Base-by-base conservation (phyloP, 1,284 basidiomycete species). In the Cutaneotrichosporon sp. region DNA sequence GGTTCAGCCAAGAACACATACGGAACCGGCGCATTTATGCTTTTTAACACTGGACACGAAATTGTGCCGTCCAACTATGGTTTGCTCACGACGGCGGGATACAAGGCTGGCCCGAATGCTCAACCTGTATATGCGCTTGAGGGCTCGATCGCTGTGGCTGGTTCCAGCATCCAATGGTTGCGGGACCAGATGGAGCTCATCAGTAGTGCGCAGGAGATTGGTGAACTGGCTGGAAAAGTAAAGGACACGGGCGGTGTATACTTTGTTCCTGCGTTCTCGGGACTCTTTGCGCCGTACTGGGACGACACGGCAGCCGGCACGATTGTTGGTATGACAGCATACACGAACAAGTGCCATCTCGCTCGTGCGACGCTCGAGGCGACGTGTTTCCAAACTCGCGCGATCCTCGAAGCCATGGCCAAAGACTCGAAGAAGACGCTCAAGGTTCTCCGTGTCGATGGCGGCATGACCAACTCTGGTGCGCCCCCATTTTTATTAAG, bases 251-350 rank as follows among this genome's bases (percentile, higher is more conserved):
- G 91, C 52, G 96, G 95, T 14, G 86, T 97, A 46, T 97, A 92
- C 83, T 99, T 99, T 75, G 96, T 99, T 46, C 96, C 96, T 1
- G 95, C 92, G 8, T 97, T 97, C 83, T 90, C 89, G 64, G 95
- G 94, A 64, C 84, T 97, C 34, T 86, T 96, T 52, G 92, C 92
- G 16, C 92, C 92, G 40, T 75, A 80, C 68, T 80, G 78, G 78
- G 78, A 80, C 66, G 70, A 74, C 38, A 72, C 75, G 58, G 77
- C 77, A 18, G 72, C 72, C 40, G 76, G 76, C 5, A 70, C 64
- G 30, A 65, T 72, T 47, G 72, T 70, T 62, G 71, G 90, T 50
- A 81, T 99, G 62, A 92, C 94, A 0, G 88, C 90, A 42, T 97
- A 93, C 82, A 97, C 94, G 40, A 97, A 90, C 57, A 91, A 91